Conservation (phyloP, 257 asterid species). For the Forsythia suspensa region DNA sequence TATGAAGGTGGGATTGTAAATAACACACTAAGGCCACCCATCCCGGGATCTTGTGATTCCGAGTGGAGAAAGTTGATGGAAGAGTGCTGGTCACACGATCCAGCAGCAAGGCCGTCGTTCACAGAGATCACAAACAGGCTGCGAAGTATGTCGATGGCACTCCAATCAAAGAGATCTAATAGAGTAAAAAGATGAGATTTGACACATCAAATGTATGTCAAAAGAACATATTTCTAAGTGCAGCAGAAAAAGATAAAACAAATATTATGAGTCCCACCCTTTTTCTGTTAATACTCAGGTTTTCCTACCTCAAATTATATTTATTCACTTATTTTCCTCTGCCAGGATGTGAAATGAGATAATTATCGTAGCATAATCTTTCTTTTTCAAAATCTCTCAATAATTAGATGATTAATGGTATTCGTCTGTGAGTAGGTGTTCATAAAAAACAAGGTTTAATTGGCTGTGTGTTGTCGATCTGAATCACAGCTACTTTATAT, state of each 20-base stretch:
- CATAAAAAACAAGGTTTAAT: no score
- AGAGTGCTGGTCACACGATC: conserved; percentile 92
- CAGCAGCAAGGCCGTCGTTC: conserved; percentile 74
- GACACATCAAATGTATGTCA: conserved; percentile 10
- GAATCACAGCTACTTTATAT: no score
- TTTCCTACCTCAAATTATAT: no score
- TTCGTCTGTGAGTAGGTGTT: no score
- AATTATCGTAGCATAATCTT: no score
- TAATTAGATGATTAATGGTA: no score
- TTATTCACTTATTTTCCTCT: no score
- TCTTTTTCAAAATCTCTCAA: no score
- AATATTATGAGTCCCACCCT: not conserved
- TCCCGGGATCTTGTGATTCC: conserved; percentile 77
- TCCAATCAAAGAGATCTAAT: conserved; percentile 64
- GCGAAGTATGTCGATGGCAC: conserved; percentile 52
- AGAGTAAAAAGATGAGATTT: conserved; percentile 47
- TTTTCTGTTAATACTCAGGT: not conserved
- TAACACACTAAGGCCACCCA: conserved; percentile 77
- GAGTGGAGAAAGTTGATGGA: conserved; percentile 87
- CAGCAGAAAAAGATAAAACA: not conserved
- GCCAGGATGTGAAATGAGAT: no score
- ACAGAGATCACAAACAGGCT: conserved; percentile 81
- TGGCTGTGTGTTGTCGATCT: no score
- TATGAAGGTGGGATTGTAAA: conserved; percentile 83
- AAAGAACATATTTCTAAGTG: not conserved